Conservation (phyloP, 2,329 filamentous ascomycete species). For the Hawksworthiomyces lignivorus region DNA sequence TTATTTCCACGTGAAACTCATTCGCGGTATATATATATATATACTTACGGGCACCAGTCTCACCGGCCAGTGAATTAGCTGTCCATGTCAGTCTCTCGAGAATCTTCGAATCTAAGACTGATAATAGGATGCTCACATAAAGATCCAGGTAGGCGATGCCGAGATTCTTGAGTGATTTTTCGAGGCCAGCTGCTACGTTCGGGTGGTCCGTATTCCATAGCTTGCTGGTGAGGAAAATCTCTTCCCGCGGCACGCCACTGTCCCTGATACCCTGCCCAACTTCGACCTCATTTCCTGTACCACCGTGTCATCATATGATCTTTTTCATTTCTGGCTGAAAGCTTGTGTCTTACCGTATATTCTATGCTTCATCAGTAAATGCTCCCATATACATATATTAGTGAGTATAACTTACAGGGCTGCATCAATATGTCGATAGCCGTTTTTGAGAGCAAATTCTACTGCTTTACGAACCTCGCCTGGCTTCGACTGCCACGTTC, state of each 20-base stretch:
- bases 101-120: constrained; percentile 22
- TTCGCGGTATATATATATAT: no score
- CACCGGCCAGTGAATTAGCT: constrained; percentile 38
- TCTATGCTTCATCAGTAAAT: no score
- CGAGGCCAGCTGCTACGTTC: constrained; percentile 36
- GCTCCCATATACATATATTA: no score
- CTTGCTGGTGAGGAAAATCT: constrained; percentile 52
- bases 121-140: constrained; percentile 33
- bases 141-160: constrained; percentile 39
- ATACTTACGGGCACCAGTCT: not conserved
- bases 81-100: not conserved
- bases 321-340: no score
- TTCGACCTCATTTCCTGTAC: constrained; percentile 39
- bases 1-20: no score
- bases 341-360: no score
- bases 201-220: constrained; percentile 54
- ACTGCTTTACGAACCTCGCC: constrained; percentile 2
- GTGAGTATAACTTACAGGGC: no score
- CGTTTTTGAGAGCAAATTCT: constrained; percentile 8
- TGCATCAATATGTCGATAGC: no score
- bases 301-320: no score
- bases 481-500: constrained; percentile 11
- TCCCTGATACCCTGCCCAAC: constrained; percentile 40
- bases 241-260: constrained; percentile 34
- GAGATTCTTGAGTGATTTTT: constrained; percentile 34